Base-by-base conservation (phyloP, 495 filamentous ascomycete genomes). In the Podospora bellae-mahoneyi region DNA sequence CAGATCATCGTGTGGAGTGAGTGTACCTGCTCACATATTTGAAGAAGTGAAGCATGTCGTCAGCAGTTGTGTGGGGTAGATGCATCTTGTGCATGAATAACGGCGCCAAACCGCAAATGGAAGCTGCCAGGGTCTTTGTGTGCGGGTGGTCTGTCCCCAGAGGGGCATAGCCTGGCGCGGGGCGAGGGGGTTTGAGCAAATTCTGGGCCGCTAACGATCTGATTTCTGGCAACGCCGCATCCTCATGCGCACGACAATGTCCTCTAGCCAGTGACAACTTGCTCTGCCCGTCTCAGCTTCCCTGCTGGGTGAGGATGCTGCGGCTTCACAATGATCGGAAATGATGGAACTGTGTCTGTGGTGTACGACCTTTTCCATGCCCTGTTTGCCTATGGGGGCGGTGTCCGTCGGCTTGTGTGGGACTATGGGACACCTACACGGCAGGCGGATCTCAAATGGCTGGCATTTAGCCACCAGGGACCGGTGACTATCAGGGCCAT, bases 121-220 rank as follows among this genome's bases (percentile, higher is more conserved):
- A 16, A 56, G 28, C 23, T 34, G 62, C 18, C 62, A 67, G 66
- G 72, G 59, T 19, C 62, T 39, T 65, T 28, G 44, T 18, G 19
- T n/a, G 56, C 65, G 53, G 65, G 58, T 18, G 32, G 62, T 27
- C 65, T 64, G 68, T 70, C 57, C 70, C 68, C 27, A 54, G 68
- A 67, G 23, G 32, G 67, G 72, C 3, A 62, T 68, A 60, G 69
- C 19, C 30, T 28, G 23, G 60, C 59, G 59, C 60, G 10, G 56
- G 18, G 56, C 70, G 81, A 79, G 81, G 69, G 75, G 71, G 75
- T 84, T 84, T 84, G 82, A 84, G 82, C 82, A 84, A 74, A 65
- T 83, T 84, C 77, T 78, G 74, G 72, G 70, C 60, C 58, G 39
- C 66, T 73, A 75, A 73, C 69, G 74, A 59, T 57, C 71, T 23